Evolutionary conservation across 2,329 filamentous ascomycete genomes (phyloP).

Genomic region (Ustilaginoidea virens): DNA sequence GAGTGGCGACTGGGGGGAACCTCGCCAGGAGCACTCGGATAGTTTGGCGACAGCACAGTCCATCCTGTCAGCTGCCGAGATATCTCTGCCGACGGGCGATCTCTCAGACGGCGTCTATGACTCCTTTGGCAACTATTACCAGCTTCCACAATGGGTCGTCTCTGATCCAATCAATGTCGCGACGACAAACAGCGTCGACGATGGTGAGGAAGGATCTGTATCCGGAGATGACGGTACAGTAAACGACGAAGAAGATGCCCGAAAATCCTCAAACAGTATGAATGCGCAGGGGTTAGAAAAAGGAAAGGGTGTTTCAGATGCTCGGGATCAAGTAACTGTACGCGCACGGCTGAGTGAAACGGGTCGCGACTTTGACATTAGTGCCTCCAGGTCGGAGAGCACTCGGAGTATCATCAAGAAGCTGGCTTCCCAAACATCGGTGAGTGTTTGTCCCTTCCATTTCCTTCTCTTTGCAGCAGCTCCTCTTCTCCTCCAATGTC

Average conservation of each 20-base stretch:
- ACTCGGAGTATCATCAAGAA: slow-evolving; percentile 50
- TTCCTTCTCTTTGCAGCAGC: not conserved
- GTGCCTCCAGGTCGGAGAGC: slow-evolving; percentile 42
- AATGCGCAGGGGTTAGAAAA: too few relatives aligned
- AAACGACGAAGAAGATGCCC: not conserved
- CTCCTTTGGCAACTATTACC: slow-evolving; percentile 52
- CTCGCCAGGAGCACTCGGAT: slow-evolving; percentile 20
- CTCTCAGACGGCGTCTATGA: slow-evolving; percentile 60
- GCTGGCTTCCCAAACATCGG: slow-evolving; percentile 21
- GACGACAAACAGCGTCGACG: slow-evolving; percentile 21
- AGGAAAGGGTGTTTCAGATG: slow-evolving; percentile 38
- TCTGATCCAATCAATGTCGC: slow-evolving; percentile 45
- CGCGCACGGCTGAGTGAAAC: slow-evolving; percentile 51
- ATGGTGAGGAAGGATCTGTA: slow-evolving; percentile 11
- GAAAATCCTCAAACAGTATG: too few relatives aligned
- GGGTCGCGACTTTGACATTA: slow-evolving; percentile 45
- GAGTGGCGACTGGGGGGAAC: slow-evolving; percentile 28
- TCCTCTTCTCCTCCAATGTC: not conserved
- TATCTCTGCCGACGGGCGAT: slow-evolving; percentile 60
- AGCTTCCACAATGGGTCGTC: slow-evolving; percentile 52
- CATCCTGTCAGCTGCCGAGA: slow-evolving; percentile 62
- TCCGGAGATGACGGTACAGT: slow-evolving; percentile 20
- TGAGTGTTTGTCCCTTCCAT: slow-evolving; percentile 3
- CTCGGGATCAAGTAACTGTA: slow-evolving; percentile 39
- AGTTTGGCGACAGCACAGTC: slow-evolving; percentile 57